Evolutionary conservation across 2,329 filamentous ascomycete species (phyloP), one percentile per base, ranked within the genome.

Genomic region (Trichophyton equinum): DNA sequence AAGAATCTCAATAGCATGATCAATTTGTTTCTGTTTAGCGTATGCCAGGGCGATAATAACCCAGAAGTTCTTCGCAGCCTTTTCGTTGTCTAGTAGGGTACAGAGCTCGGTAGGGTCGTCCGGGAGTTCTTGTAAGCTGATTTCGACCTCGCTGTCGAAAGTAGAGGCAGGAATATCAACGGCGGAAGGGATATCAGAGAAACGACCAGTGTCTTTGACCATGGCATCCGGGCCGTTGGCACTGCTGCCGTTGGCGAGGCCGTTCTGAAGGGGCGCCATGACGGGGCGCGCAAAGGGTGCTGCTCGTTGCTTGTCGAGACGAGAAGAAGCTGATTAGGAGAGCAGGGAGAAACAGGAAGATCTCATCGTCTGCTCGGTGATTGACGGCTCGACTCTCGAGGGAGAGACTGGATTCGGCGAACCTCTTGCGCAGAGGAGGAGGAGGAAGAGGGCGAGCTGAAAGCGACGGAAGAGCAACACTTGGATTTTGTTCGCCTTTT

Each of bases 21-120:
- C 91, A 64, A 94, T 84, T 76, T 95, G 95, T 71, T 87, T 86
- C 76, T 96, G 90, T 77, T 97, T 99, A 46, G 94, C 92, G 71
- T 99, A 99, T 56, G 92, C 92, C 62, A 97, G 81, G 47, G 95
- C 89, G 66, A 97, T 94, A n/a, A 90, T 92, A 80, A 99, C 92
- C 95, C 95, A 99, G 67, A 95, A 95, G 59, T 86, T 89, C 69
- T 92, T 91, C 42, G 89, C 87, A 15, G 91, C 91, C 69, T 87
- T 85, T 74, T 99, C 95, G 70, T 94, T 95, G 76, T 99, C 92
- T 65, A 99, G 85, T 58, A 99, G 82, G 33, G 89, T 94, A 74
- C 94, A 99, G 4, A 99, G 82, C 77, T 99, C 94, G 55, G 89
- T 96, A 20, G 90, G 89, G 71, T 97, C 94, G 72, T 97, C 94